Base-by-base conservation (phyloP, 306 rosid species). In the Dalbergia cochinchinensis region DNA sequence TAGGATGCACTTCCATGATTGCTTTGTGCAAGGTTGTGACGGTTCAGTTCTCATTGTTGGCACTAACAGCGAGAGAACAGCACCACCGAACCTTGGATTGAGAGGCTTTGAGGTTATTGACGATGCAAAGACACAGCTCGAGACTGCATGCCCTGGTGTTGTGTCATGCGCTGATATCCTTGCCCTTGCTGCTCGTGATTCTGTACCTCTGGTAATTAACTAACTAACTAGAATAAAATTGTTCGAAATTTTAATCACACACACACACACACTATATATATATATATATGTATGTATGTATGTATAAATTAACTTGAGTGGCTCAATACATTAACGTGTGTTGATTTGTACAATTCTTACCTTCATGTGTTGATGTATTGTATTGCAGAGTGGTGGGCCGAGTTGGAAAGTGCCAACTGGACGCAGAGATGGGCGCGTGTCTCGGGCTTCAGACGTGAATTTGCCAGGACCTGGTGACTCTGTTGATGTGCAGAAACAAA, bases 141-240 rank as follows among this genome's bases (percentile, higher is more conserved):
- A 78, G 37, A 62, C 61, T 68, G 11, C 44, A 0, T 78, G 82
- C 47, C 82, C 75, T 7, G 45, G 57, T 35, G 73, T 39, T 37
- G 82, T 78, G 19, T 78, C 82, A 12, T 78, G 82, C 18, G 82
- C 82, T 66, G 76, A 78, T n/a, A 58, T 78, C 8, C 60, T 78
- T 59, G 69, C 76, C 19, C 66, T 78, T 69, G 76, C 76, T 55
- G 82, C 82, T 31, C 60, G 82, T 41, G 82, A 78, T 42, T 53
- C 68, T 5, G 82, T 68, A 11, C 73, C 51, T 65, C 37, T 76
- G 73, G 80, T 63, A 62, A 22, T 4, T 73, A 19, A 34, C 1
- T 34, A 51, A n/a, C 47, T 37, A 37, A 4, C 7, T 37, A 37
- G 41, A 6, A 26, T 19, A 10, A 3, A 1, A 2, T 37, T 37